These are phyloP conservation scores for Saccharomycopsis sp. DNA, from an alignment of 805 yeast genomes.

Conservation along the genomic window DNA sequence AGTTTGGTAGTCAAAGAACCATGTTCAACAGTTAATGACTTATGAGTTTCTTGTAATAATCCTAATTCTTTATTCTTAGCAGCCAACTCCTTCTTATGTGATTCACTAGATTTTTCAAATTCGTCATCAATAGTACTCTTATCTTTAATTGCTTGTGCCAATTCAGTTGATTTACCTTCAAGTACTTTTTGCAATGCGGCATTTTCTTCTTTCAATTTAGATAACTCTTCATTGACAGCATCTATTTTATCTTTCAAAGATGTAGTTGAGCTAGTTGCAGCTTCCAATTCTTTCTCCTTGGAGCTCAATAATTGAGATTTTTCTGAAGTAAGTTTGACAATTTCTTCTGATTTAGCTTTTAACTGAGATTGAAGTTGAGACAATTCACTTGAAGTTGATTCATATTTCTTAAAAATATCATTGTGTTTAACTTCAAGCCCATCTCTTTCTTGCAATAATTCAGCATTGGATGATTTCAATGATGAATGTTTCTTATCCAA, in stretches of 20 bases:
- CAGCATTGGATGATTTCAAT: conserved; percentile 20
- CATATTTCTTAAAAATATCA: conserved; percentile 5
- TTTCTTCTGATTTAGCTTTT: conserved; percentile 7
- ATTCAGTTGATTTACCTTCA: neutral
- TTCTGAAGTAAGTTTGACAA: neutral
- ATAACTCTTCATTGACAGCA: neutral
- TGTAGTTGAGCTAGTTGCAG: neutral
- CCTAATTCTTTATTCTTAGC: conserved; percentile 12
- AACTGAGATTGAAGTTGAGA: neutral
- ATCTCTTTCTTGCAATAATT: neutral
- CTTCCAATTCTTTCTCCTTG: neutral
- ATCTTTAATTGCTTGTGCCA: neutral
- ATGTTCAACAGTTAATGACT: conserved; percentile 5
- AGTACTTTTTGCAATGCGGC: neutral
- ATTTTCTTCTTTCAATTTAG: neutral
- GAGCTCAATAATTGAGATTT: conserved; percentile 1
- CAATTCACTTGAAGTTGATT: conserved; percentile 1
- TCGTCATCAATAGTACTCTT: neutral
- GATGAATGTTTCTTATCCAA: conserved; percentile 9
- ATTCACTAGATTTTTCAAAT: neutral
- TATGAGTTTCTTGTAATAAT: neutral
- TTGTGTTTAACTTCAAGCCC: neutral
- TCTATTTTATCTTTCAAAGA: neutral
- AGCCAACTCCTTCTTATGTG: conserved; percentile 3
- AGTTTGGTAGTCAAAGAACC: conserved; percentile 10